Conservation (phyloP, 306 rosid species). For the Castanopsis chinensis region DNA sequence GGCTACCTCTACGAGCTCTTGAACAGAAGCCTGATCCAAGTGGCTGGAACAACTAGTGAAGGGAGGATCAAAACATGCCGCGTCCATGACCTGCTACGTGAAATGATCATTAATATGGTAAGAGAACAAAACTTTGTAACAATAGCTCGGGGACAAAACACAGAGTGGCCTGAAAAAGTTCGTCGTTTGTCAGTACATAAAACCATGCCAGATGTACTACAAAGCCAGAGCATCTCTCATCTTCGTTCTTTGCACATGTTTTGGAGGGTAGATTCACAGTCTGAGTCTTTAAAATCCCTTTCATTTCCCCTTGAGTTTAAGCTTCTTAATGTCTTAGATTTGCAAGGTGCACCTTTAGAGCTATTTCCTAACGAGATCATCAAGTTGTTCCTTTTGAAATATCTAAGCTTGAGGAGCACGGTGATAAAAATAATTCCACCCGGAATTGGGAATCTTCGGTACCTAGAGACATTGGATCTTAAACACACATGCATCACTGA, state of each 20-base stretch:
- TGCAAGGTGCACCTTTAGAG: slow-evolving; percentile 31
- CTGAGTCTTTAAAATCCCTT: slow-evolving; percentile 22
- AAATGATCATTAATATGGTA: slow-evolving; percentile 42
- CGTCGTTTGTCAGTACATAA: slow-evolving; percentile 42
- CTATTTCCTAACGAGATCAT: slow-evolving; percentile 29
- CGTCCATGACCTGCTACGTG: slow-evolving; percentile 52
- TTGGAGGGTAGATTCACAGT: slow-evolving; percentile 19
- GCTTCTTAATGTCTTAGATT: slow-evolving; percentile 43
- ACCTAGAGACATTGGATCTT: slow-evolving; percentile 51
- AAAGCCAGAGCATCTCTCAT: slow-evolving; percentile 33
- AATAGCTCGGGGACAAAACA: slow-evolving; percentile 32
- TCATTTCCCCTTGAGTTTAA: slow-evolving; percentile 37
- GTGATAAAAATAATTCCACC: slow-evolving; percentile 37
- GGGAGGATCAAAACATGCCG: slow-evolving; percentile 31
- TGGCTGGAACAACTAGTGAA: too few relatives aligned
- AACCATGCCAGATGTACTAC: slow-evolving; percentile 29
- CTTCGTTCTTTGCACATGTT: slow-evolving; percentile 63
- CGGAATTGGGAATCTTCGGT: slow-evolving; percentile 34
- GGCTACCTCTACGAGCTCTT: slow-evolving; percentile 46
- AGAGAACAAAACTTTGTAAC: slow-evolving; percentile 49
- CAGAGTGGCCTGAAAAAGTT: slow-evolving; percentile 39
- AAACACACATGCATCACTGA: slow-evolving; percentile 36
- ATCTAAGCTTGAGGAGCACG: slow-evolving; percentile 44
- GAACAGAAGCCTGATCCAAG: slow-evolving; percentile 49
- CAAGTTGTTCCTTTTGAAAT: slow-evolving; percentile 30